phyloP scores from a whole-genome alignment of 768 basidiomycete genomes.

The Pseudohyphozyma bogoriensis region DNA sequence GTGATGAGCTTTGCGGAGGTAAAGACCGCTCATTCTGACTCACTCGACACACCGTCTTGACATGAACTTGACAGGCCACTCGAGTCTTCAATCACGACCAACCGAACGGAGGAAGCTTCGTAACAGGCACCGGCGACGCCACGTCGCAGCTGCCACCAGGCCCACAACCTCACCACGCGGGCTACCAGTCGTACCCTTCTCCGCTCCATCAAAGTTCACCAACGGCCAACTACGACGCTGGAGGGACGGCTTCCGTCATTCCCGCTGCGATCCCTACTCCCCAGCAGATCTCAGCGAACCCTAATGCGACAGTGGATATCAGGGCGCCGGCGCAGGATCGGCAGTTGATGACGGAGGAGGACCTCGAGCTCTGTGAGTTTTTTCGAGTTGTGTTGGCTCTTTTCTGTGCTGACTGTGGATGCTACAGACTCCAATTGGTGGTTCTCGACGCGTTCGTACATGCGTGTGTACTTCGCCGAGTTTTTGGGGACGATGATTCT shows the following conservation, averaged over 20 bases:
- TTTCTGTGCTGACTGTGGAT: background rate
- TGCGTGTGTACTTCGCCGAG: conserved; percentile 2
- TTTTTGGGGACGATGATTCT: background rate
- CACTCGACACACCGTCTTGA: background rate
- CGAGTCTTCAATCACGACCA: background rate
- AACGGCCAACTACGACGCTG: background rate
- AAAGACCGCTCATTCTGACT: no score
- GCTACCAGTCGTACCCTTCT: background rate
- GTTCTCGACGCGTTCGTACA: background rate
- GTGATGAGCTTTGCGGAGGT: background rate
- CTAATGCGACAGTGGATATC: background rate
- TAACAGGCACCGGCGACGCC: background rate
- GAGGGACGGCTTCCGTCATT: background rate
- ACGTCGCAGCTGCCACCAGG: background rate
- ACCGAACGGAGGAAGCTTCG: background rate
- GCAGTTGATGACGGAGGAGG: background rate
- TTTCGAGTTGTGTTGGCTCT: background rate
- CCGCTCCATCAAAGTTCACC: background rate
- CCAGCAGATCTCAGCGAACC: background rate
- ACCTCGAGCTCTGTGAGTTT: background rate
- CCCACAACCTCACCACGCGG: no score
- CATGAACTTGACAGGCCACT: background rate
- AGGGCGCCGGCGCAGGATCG: background rate
- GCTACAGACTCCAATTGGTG: background rate
- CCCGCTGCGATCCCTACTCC: background rate